Base-by-base conservation (phyloP, 192 early-diverging fungal species). In the Piromyces sp. region DNA sequence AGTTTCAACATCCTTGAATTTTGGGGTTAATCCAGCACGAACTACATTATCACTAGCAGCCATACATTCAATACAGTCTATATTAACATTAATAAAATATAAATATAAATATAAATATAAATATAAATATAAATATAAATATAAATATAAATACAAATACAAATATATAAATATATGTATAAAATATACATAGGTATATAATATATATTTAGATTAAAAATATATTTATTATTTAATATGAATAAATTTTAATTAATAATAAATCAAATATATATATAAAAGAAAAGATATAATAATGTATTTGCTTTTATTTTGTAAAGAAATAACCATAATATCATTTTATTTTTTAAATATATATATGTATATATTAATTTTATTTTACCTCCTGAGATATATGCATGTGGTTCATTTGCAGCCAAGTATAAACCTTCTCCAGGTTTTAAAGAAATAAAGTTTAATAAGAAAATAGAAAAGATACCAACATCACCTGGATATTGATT, bases 1-100 rank as follows among this genome's bases (percentile, higher is more conserved):
- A 6, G 96, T 95, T 12, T 90, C 85, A 22, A 99, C 96, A 84
- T 99, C 95, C 87, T 95, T 96, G 86, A 96, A 95, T 87, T 99
- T 99, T 19, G 97, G 97, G 12, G 97, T 99, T 81, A 99, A 87
- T 17, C 97, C 97, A 4, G 96, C 94, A 31, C 97, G 93, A 11
- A 99, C 94, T 5, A 99, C 97, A 84, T 99, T 99, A 85, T 99
- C 97, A 79, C 91, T 93, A 13, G 96, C 93, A 14, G 97, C 97
- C 97, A 99, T 99, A 85, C 96, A 98, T 86, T 99, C 97, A 78
- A 99, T 88, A 86, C 94, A 96, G 86, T 99, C 97, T 94, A 80
- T 30, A 83, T 30, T 13, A 85, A 85, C 82, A 26, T 30, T 80
- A 84, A 22, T 58, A 40, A 13, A 84, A 30, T 79, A 29, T 82